Percentiles rank a stretch among this genome's conserved stretches.
Evolutionary conservation across 106 monocot species (phyloP).

Genomic region (Dioscorea dumetorum): DNA sequence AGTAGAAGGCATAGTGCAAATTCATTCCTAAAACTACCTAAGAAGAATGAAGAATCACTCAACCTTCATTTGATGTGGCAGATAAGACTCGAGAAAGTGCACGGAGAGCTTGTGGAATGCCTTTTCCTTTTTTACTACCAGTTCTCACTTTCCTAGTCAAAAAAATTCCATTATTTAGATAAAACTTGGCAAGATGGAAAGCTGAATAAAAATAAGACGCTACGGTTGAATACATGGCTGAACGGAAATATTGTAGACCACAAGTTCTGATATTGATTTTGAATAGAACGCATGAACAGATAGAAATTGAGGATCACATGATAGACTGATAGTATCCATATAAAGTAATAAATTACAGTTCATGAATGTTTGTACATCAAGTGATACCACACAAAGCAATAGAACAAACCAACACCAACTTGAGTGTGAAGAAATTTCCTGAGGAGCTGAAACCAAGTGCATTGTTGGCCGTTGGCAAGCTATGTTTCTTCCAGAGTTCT

Average conservation of each 20-base stretch:
- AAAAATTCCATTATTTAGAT: neutral
- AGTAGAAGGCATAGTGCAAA: neutral
- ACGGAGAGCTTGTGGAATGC: slow-evolving; percentile 72
- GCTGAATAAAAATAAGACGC: too few relatives aligned
- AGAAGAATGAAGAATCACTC: neutral
- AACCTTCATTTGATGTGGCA: slow-evolving; percentile 60
- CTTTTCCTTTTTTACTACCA: slow-evolving; percentile 47
- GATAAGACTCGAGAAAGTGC: slow-evolving; percentile 74
- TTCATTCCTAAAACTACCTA: neutral
- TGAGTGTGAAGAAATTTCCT: slow-evolving; percentile 47
- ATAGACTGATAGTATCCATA: too few relatives aligned
- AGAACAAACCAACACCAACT: slow-evolving; percentile 25
- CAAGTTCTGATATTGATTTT: neutral
- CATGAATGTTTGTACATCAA: too few relatives aligned
- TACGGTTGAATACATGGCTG: too few relatives aligned
- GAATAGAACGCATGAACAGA: neutral
- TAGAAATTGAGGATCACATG: too few relatives aligned
- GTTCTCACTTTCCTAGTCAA: slow-evolving; percentile 58
- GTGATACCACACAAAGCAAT: neutral
- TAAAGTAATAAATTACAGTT: too few relatives aligned
- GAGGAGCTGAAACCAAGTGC: slow-evolving; percentile 12
- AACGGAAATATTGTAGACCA: too few relatives aligned
- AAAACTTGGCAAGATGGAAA: too few relatives aligned
- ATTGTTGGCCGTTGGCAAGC: slow-evolving; percentile 12
- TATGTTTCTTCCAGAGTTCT: slow-evolving; percentile 46